phyloP scores from a whole-genome alignment of 2,329 filamentous ascomycete genomes.

The Ophiostoma quercus region DNA sequence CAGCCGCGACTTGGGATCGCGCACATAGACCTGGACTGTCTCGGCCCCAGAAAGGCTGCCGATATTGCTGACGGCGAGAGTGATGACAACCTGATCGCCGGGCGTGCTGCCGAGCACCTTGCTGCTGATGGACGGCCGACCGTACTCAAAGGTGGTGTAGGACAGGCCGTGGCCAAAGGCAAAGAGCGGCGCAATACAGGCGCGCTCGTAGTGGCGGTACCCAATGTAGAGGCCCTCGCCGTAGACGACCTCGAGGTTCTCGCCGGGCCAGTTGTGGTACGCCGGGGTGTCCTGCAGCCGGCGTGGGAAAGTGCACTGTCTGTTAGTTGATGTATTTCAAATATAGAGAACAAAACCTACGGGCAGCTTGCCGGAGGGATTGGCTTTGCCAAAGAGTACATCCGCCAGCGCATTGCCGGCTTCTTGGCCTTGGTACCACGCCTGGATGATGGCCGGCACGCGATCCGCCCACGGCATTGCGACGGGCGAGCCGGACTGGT shows the following conservation, averaged over 20 bases:
- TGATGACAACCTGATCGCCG: conserved; percentile 32
- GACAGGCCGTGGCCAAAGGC: conserved; percentile 70
- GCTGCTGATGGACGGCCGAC: conserved; percentile 37
- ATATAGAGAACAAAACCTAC: not conserved
- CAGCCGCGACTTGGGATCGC: not conserved
- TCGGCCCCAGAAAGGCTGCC: not conserved
- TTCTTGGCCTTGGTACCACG: conserved; percentile 67
- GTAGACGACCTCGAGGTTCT: conserved; percentile 63
- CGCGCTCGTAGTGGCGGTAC: conserved; percentile 66
- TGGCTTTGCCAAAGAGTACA: conserved; percentile 53
- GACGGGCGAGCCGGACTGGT: conserved; percentile 63
- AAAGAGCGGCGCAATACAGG: conserved; percentile 56
- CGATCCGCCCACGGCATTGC: conserved; percentile 64
- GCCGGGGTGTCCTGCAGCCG: conserved; percentile 62
- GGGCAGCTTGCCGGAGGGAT: not conserved
- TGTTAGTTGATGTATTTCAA: not conserved
- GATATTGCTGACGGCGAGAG: not conserved
- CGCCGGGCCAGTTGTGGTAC: conserved; percentile 67
- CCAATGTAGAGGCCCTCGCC: conserved; percentile 69
- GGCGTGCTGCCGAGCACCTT: conserved; percentile 46
- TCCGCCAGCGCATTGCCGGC: conserved; percentile 63
- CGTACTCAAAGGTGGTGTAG: conserved; percentile 65
- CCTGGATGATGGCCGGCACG: conserved; percentile 63
- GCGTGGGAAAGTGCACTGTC: conserved; percentile 60
- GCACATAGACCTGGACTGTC: not conserved